phyloP scores from a whole-genome alignment of 129 eudicot species.

The Silybum marianum region DNA sequence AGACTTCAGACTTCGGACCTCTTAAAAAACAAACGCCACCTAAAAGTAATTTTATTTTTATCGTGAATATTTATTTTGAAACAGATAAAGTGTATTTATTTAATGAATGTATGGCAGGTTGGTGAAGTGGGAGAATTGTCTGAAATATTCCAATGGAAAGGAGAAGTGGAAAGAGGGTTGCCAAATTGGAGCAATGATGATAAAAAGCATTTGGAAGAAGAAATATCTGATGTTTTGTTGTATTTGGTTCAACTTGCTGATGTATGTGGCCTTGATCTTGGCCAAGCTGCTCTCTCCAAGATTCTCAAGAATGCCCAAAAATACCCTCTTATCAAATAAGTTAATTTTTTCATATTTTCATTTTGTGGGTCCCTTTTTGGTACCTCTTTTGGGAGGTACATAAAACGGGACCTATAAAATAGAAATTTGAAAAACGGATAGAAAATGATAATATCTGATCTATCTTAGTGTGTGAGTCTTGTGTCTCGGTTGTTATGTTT shows the following conservation, averaged over 20 bases:
- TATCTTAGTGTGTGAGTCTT: conserved; percentile 11
- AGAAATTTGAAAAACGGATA: conserved; percentile 8
- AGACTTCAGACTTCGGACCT: too few species aligned
- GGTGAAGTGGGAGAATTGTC: conserved; percentile 89
- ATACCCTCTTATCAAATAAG: conserved; percentile 50
- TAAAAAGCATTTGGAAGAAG: conserved; percentile 71
- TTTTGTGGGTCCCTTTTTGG: background rate
- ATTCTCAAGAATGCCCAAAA: conserved; percentile 67
- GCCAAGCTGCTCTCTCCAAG: conserved; percentile 82
- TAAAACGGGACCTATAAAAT: background rate
- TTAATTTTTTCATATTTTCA: background rate
- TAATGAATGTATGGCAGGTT: conserved; percentile 53
- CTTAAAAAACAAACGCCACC: too few species aligned
- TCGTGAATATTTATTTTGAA: too few species aligned
- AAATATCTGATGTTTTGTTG: conserved; percentile 73
- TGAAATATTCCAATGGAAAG: conserved; percentile 87
- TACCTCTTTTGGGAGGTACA: too few species aligned
- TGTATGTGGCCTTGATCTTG: conserved; percentile 91
- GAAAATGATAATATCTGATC: background rate
- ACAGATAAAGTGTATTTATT: too few species aligned
- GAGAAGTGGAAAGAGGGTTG: conserved; percentile 81
- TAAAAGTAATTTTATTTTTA: too few species aligned
- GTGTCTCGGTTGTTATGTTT: background rate
- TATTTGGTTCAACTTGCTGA: conserved; percentile 74
- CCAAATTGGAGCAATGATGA: conserved; percentile 73